A percentile compares a stretch with the other conserved stretches of the same genome.
Conservation (phyloP, 441 rosid genomes). For the Viola pubescens region DNA sequence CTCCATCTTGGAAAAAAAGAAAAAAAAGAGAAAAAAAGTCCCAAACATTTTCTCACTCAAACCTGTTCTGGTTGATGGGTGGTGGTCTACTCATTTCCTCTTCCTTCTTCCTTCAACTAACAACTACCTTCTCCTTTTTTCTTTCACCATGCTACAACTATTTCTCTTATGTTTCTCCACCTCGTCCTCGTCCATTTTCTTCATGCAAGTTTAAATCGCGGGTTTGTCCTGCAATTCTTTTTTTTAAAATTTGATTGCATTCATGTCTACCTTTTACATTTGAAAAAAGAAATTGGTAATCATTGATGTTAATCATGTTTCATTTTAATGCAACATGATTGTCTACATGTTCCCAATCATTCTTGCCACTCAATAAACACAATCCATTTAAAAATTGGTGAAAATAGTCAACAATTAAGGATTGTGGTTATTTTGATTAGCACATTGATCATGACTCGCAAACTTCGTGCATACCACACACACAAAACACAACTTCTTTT, state of each 20-base stretch:
- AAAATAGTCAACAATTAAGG: background rate
- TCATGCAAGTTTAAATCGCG: constrained; percentile 6
- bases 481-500: background rate
- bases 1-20: constrained; percentile 12
- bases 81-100: constrained; percentile 10
- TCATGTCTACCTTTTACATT: background rate
- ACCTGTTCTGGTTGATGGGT: background rate
- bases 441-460: background rate
- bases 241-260: background rate
- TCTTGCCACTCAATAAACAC: background rate
- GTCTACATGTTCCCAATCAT: background rate
- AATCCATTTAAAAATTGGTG: background rate
- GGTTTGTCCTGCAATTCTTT: constrained; percentile 2
- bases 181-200: background rate
- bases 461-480: constrained; percentile 11
- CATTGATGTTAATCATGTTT: background rate
- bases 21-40: background rate
- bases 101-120: background rate
- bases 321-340: background rate
- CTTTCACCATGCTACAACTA: background rate
- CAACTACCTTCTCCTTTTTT: background rate
- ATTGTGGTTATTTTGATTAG: background rate
- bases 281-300: background rate
- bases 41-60: background rate
- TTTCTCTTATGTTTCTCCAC: background rate